Conservation (phyloP, 495 filamentous ascomycete species). For the Penicillium fimorum region DNA sequence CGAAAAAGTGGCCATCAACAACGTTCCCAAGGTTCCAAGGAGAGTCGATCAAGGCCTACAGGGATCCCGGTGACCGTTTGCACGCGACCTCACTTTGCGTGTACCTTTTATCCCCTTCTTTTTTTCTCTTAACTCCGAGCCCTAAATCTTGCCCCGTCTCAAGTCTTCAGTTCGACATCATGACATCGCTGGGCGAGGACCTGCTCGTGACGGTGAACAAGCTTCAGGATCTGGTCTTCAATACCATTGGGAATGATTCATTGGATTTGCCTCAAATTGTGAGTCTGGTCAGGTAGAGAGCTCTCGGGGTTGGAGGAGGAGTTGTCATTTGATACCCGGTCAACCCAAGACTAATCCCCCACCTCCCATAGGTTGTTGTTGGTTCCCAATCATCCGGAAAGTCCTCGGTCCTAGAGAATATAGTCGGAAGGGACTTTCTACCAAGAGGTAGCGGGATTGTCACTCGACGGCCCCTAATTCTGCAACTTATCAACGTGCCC, state of each 20-base stretch:
- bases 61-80: conserved; percentile 7
- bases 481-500: conserved; percentile 97
- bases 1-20: conserved; percentile 27
- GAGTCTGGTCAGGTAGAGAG: conserved; percentile 36
- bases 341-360: conserved; percentile 16
- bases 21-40: conserved; percentile 11
- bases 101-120: neutral
- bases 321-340: neutral
- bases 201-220: conserved; percentile 91
- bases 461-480: conserved; percentile 86
- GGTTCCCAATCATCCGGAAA: conserved; percentile 98
- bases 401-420: conserved; percentile 98
- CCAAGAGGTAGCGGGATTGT: conserved; percentile 96
- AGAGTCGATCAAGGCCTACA: conserved; percentile 5
- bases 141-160: neutral
- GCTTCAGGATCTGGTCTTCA: conserved; percentile 97
- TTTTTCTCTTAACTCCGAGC: neutral
- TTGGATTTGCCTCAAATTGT: conserved; percentile 98
- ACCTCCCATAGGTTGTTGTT: conserved; percentile 75
- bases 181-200: conserved; percentile 84
- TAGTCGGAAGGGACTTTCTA: conserved; percentile 95
- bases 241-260: conserved; percentile 98
- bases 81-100: conserved; percentile 12
- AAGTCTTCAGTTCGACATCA: conserved; percentile 25
- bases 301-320: neutral